phyloP scores from a whole-genome alignment of 2,329 filamentous ascomycete genomes.

The Colletotrichum sublineola region DNA sequence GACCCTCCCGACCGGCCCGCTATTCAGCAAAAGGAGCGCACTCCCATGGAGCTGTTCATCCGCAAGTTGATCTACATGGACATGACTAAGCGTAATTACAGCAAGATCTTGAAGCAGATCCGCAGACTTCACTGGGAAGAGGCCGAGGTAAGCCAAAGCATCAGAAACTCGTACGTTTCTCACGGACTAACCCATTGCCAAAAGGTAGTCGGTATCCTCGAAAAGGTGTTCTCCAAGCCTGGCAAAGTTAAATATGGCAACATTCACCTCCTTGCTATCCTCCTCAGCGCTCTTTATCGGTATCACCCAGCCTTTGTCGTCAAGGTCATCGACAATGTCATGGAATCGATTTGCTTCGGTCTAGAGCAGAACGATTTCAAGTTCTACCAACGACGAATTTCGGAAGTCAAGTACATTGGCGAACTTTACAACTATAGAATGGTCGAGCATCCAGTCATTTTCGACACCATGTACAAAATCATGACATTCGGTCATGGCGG shows the following conservation, averaged over 20 bases:
- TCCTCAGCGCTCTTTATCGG: slow-evolving; percentile 88
- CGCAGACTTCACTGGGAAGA: slow-evolving; percentile 98
- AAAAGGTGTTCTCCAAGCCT: slow-evolving; percentile 95
- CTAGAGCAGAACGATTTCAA: slow-evolving; percentile 98
- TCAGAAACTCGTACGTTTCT: background rate
- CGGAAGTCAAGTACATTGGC: slow-evolving; percentile 95
- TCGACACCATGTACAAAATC: slow-evolving; percentile 94
- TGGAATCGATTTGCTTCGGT: slow-evolving; percentile 89
- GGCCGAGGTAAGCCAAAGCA: slow-evolving; percentile 70
- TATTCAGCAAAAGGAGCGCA: slow-evolving; percentile 96
- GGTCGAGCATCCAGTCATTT: slow-evolving; percentile 94
- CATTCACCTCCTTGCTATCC: slow-evolving; percentile 91
- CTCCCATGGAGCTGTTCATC: slow-evolving; percentile 91
- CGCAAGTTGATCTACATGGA: slow-evolving; percentile 94
- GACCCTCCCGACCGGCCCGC: slow-evolving; percentile 94
- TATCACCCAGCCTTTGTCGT: slow-evolving; percentile 95
- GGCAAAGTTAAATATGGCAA: slow-evolving; percentile 98
- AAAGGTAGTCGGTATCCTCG: slow-evolving; percentile 78
- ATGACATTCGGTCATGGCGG: slow-evolving; percentile 94
- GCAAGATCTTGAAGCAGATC: slow-evolving; percentile 93
- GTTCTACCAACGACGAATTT: slow-evolving; percentile 93
- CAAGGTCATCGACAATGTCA: slow-evolving; percentile 88
- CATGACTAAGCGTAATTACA: slow-evolving; percentile 93
- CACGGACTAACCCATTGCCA: slow-evolving; percentile 4
- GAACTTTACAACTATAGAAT: slow-evolving; percentile 98